Evolutionary conservation across 768 basidiomycete genomes (phyloP), one percentile per base, ranked within the genome.

Genomic region (Dacryopinax spathularia): DNA sequence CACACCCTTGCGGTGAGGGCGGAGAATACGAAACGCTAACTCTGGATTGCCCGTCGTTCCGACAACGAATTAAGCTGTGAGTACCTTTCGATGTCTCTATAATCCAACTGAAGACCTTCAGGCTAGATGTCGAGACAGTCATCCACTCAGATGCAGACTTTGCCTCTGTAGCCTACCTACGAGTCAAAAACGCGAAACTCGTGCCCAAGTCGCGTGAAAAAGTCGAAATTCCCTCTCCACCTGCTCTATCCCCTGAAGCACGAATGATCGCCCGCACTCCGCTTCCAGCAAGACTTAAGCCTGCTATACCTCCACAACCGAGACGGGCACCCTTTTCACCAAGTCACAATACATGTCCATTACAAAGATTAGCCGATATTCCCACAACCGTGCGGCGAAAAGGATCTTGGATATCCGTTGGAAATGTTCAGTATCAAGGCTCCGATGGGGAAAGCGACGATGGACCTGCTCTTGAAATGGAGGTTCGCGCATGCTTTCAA

Each of bases 11-110:
- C 66, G 96, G 96, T 10, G 96, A 99, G 75, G 96, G 96, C 1
- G 96, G 96, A 1, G 96, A 99, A 75, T 99, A 97, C 73, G 96
- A 99, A 72, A 90, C 87, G 0, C 77, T 98, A 64, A 97, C 95
- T 0, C 76, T 93, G 13, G 90, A 96, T 68, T 89, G 88, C 65
- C 90, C 94, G 0, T 70, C 95, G 13, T 98, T 94, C 81, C 89
- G 90, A 68, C 80, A 80, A 36, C 78, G 81, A 10, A 86, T 99
- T 34, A 71, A 76, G 6, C 72, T 97, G 85, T 91, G 68, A 69
- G 86, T 69, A n/a, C 9, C 34, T 34, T 9, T 37, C 60, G 33
- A 37, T 37, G 12, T 62, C 10, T 27, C 25, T 59, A 6, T 2
- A 61, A 12, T 63, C 29, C 65, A 41, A 64, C 25, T 20, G 15